Percentiles rank a stretch among this genome's conserved stretches.
Evolutionary conservation across 805 yeast genomes (phyloP).

Genomic region (Schwanniomyces polymorphus): DNA sequence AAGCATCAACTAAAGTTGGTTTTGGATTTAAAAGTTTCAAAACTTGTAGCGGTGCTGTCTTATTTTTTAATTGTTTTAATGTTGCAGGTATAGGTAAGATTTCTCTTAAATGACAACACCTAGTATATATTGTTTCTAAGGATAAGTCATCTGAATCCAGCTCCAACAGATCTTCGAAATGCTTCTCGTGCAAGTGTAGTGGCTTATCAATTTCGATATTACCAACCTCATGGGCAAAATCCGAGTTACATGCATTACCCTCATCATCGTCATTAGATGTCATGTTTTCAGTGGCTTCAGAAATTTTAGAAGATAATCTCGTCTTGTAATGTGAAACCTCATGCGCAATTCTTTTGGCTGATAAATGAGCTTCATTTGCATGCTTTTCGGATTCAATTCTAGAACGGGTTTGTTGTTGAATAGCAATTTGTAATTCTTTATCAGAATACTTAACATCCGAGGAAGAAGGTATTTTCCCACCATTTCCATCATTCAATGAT

Average conservation of each 20-base stretch:
- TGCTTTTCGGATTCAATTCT: constrained; percentile 65
- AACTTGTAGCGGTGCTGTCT: constrained; percentile 52
- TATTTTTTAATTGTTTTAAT: constrained; percentile 52
- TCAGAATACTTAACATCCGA: constrained; percentile 32
- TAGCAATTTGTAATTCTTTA: constrained; percentile 53
- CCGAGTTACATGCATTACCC: background rate
- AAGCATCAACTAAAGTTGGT: constrained; percentile 57
- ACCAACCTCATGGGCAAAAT: constrained; percentile 5
- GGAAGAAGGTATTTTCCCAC: constrained; percentile 23
- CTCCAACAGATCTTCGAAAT: constrained; percentile 34
- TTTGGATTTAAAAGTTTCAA: constrained; percentile 56
- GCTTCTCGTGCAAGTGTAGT: constrained; percentile 58
- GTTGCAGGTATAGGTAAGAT: constrained; percentile 92
- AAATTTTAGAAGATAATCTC: constrained; percentile 3
- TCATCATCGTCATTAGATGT: constrained; percentile 3
- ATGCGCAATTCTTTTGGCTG: constrained; percentile 67
- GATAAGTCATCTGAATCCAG: constrained; percentile 24
- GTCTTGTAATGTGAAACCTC: constrained; percentile 55
- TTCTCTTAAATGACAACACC: constrained; percentile 92
- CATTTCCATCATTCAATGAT: constrained; percentile 40
- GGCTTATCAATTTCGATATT: constrained; percentile 67
- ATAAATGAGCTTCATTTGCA: constrained; percentile 72
- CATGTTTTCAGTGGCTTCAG: constrained; percentile 9
- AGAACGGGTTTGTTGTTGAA: constrained; percentile 57
- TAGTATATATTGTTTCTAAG: constrained; percentile 57